Conservation (phyloP, 495 filamentous ascomycete species). For the Tuber magnatum region DNA sequence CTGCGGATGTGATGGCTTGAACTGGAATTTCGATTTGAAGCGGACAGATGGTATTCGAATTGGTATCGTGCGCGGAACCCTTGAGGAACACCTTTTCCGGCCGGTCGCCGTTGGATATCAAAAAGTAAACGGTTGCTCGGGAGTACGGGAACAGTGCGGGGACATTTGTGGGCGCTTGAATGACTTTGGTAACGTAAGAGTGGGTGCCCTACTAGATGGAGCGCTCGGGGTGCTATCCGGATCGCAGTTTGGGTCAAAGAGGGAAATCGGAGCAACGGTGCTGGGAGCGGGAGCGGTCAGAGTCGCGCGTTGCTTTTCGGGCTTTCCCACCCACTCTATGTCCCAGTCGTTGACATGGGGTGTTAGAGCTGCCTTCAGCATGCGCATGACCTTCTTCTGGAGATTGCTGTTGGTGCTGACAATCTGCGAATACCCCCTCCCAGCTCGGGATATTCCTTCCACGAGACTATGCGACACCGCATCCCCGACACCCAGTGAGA, state of each 20-base stretch:
- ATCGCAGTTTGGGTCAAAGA: slow-evolving; percentile 47
- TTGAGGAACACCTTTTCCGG: slow-evolving; percentile 55
- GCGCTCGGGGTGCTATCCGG: slow-evolving; percentile 44
- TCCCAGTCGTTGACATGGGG: slow-evolving; percentile 48
- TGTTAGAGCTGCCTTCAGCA: slow-evolving; percentile 63
- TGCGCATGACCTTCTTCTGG: slow-evolving; percentile 56
- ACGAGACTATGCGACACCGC: slow-evolving; percentile 57
- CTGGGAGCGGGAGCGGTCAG: neutral
- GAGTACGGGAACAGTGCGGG: slow-evolving; percentile 59
- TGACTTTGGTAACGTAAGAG: slow-evolving; percentile 48
- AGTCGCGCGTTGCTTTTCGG: slow-evolving; percentile 48
- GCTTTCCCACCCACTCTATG: slow-evolving; percentile 18
- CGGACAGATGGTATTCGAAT: slow-evolving; percentile 48
- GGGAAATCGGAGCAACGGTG: slow-evolving; percentile 41
- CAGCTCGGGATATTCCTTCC: slow-evolving; percentile 60
- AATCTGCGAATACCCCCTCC: slow-evolving; percentile 59
- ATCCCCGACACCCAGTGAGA: slow-evolving; percentile 59
- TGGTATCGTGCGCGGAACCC: slow-evolving; percentile 42
- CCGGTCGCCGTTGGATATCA: slow-evolving; percentile 47
- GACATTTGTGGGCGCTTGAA: slow-evolving; percentile 58
- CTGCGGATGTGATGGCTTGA: slow-evolving; percentile 44
- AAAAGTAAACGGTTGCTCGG: slow-evolving; percentile 56
- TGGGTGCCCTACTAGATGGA: slow-evolving; percentile 42
- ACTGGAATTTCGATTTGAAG: slow-evolving; percentile 58
- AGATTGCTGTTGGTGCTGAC: slow-evolving; percentile 50